These are phyloP conservation scores for Podospora comata DNA, from an alignment of 495 filamentous ascomycete species.

Conservation along the genomic window DNA sequence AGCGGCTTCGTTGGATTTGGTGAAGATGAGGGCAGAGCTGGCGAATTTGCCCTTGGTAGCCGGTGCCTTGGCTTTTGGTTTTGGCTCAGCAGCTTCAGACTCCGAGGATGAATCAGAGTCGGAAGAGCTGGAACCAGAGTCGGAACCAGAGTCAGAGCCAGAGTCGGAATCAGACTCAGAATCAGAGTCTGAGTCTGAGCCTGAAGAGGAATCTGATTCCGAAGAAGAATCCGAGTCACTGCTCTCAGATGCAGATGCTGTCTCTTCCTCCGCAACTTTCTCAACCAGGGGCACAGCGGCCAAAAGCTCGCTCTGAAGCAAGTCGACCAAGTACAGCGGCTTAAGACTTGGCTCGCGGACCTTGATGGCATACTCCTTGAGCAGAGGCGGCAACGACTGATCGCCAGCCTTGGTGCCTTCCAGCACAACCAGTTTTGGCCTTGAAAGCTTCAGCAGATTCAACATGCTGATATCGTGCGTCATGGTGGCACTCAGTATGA, in stretches of 20 bases:
- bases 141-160: slow-evolving; percentile 32
- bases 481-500: slow-evolving; percentile 91
- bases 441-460: slow-evolving; percentile 64
- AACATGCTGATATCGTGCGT: slow-evolving; percentile 81
- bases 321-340: slow-evolving; percentile 71
- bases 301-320: slow-evolving; percentile 50
- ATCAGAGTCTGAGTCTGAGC: slow-evolving; percentile 31
- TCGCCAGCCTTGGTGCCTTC: slow-evolving; percentile 46
- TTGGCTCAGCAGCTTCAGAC: slow-evolving; percentile 10
- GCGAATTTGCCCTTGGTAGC: slow-evolving; percentile 12
- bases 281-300: slow-evolving; percentile 11
- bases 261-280: slow-evolving; percentile 17
- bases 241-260: slow-evolving; percentile 18
- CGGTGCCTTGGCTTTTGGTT: slow-evolving; percentile 3
- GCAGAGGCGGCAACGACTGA: slow-evolving; percentile 62
- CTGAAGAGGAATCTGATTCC: slow-evolving; percentile 31
- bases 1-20: slow-evolving; percentile 80
- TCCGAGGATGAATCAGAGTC: slow-evolving; percentile 20
- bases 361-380: slow-evolving; percentile 71
- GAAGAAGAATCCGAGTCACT: slow-evolving; percentile 32
- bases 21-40: slow-evolving; percentile 74
- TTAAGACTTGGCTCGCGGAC: slow-evolving; percentile 75
- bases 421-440: slow-evolving; percentile 74
- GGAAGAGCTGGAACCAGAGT: slow-evolving; percentile 7
- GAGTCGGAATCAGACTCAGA: slow-evolving; percentile 25